Evolutionary conservation across 176 grass and related monocot species (phyloP), one percentile per base, ranked within the genome.

Genomic region (Eragrostis nindensis): DNA sequence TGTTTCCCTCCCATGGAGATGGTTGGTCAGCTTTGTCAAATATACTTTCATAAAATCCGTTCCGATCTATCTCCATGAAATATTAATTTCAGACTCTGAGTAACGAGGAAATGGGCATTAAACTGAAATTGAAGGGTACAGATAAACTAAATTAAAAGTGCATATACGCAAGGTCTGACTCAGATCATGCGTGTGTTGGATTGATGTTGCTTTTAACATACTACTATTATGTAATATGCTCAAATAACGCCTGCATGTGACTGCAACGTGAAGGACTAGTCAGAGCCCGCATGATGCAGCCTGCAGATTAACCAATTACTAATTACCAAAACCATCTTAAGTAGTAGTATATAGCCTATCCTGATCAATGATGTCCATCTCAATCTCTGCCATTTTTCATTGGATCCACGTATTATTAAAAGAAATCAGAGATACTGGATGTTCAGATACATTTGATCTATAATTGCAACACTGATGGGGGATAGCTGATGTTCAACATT

Each of bases 231-330:
- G 14, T 27, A n/a, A n/a, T n/a, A 53, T 45, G 36, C 16, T 40
- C 42, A 55, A 25, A 15, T 56, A 48, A 56, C 64, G 14, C 9
- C 27, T 68, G 64, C 47, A 68, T 41, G 39, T 5, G 61, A 76
- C 39, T 62, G 18, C 26, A 18, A 54, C 13, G 14, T 25, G 77
- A 26, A 79, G 32, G 45, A 79, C 43, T 40, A 39, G 46, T 66
- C 76, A 77, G 76, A 79, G 19, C 62, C 15, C 66, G 18, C 17
- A 15, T 64, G 76, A 79, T 40, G 62, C 45, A 79, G 25, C 76
- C 45, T 66, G 16, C n/a, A n/a, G n/a, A 77, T 47, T 13, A 47
- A 47, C 42, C 41, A 62, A 63, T 21, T 49, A 48, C 18, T 64
- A 77, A 5, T 64, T 47, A 64, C 57, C 5, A 15, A 25, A 44